Percentiles rank a stretch among this genome's conserved stretches.
These are phyloP conservation scores for Fomitopsis betulina DNA, from an alignment of 1,284 basidiomycete genomes.

Conservation along the genomic window DNA sequence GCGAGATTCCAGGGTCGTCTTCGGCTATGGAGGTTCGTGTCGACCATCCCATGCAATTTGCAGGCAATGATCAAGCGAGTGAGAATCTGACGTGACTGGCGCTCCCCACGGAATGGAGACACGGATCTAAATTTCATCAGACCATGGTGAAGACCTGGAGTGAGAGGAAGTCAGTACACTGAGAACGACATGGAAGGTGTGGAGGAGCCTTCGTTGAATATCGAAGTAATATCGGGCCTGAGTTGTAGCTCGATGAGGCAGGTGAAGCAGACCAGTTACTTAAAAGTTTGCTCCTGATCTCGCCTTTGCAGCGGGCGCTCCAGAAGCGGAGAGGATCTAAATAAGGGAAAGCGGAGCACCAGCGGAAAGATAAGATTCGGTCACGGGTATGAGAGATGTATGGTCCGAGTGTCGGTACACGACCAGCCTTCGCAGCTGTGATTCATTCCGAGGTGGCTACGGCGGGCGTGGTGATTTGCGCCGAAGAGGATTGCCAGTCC, in stretches of 20 bases:
- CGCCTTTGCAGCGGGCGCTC: neutral
- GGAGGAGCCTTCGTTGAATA: neutral
- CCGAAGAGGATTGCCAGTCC: neutral
- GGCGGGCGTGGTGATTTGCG: neutral
- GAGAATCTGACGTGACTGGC: conserved; percentile 3
- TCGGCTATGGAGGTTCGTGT: conserved; percentile 1
- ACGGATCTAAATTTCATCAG: conserved; percentile 4
- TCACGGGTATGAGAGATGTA: conserved; percentile 1
- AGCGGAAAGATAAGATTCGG: conserved; percentile 8
- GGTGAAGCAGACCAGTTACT: neutral
- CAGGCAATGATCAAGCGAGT: neutral
- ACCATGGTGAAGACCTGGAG: neutral
- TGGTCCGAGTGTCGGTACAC: neutral
- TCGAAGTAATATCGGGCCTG: neutral
- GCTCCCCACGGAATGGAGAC: conserved; percentile 5
- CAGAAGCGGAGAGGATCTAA: neutral
- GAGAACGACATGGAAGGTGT: neutral
- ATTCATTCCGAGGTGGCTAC: neutral
- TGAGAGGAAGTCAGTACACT: neutral
- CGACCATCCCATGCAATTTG: conserved; percentile 1
- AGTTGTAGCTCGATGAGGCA: neutral
- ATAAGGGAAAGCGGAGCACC: conserved; percentile 7
- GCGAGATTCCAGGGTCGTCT: conserved; percentile 2
- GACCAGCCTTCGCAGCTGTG: neutral
- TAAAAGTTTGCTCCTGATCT: conserved; percentile 1